Base-by-base conservation (phyloP, 2,329 filamentous ascomycete genomes). In the Fusarium incarnatum region DNA sequence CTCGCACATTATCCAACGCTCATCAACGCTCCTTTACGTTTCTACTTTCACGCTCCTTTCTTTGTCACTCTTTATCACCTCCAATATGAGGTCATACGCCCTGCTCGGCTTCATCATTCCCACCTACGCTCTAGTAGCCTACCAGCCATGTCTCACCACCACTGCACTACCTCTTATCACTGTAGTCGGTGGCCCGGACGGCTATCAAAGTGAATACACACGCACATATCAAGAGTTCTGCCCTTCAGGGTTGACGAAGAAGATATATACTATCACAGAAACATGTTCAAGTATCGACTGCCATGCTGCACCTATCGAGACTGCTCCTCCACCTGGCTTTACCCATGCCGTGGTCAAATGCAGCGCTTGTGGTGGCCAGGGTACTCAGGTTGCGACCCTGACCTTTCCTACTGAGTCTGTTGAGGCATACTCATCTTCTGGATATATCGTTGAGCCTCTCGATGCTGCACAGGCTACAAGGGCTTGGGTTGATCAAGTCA, bases 381-480 rank as follows among this genome's bases (percentile, higher is more conserved):
- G 53, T 1, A 59, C 53, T 0, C 56, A 65, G 1, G 32, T 64
- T 0, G 62, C 60, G 6, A 64, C 60, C 2, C 22, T 64, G 28
- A 64, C 62, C 2, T 64, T 64, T 4, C 62, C 62, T 3, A 27
- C 11, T 2, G 22, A 64, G 18, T 64, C 60, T 23, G 10, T 47
- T 2, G 16, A 50, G n/a, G 60, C 62, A 42, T 64, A 65, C n/a
- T 64, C 62, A 9, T 64, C 52, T 4, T 65, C 40, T 11, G 60
- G 62, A 2, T 64, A 59, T 22, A 3, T 64, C 2, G 40, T 64
- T 49, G 40, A 58, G 2, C 46, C 62, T 15, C 22, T 59, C 4
- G 9, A n/a, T 5, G 20, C 16, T 5, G 18, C 45, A n/a, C 5
- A 23, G 4, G 40, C 40, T 9, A 64, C 62, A 4, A 25, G 52